Evolutionary conservation across 106 monocot genomes (phyloP).

Genomic region (Dioscorea alata): DNA sequence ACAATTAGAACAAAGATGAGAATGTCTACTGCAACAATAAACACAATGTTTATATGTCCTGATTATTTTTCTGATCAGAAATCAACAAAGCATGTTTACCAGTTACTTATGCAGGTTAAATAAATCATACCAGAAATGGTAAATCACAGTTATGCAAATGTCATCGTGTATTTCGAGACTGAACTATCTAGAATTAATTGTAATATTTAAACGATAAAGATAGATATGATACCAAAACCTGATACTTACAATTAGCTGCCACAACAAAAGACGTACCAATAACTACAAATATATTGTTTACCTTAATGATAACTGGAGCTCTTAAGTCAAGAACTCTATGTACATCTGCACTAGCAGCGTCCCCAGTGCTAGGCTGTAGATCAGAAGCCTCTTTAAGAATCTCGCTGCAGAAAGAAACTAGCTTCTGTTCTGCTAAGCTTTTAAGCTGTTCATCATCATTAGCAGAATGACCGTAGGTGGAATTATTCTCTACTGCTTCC

Average conservation of each 20-base stretch:
- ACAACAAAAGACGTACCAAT: no score
- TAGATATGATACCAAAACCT: not conserved
- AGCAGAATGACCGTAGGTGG: constrained; percentile 9
- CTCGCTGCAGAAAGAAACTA: constrained; percentile 87
- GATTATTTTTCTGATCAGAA: no score
- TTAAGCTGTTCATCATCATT: constrained; percentile 53
- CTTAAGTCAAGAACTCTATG: constrained; percentile 82
- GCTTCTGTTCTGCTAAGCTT: constrained; percentile 79
- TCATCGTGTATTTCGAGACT: not conserved
- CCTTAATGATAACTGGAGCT: constrained; percentile 94
- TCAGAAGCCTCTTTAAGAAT: constrained; percentile 90
- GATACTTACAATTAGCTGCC: not conserved
- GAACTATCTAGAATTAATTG: not conserved
- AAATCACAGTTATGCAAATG: not conserved
- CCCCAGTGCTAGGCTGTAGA: constrained; percentile 58
- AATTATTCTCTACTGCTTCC: constrained; percentile 1
- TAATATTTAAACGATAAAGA: not conserved
- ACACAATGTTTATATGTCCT: no score
- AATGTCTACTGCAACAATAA: no score
- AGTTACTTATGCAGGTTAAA: no score
- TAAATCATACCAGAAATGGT: not conserved
- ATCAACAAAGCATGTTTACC: no score
- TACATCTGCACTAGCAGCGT: constrained; percentile 57
- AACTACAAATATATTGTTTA: constrained; percentile 8
- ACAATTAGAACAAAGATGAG: no score